Base-by-base conservation (phyloP, 2,329 filamentous ascomycete genomes). In the Chlorencoelia australis region DNA sequence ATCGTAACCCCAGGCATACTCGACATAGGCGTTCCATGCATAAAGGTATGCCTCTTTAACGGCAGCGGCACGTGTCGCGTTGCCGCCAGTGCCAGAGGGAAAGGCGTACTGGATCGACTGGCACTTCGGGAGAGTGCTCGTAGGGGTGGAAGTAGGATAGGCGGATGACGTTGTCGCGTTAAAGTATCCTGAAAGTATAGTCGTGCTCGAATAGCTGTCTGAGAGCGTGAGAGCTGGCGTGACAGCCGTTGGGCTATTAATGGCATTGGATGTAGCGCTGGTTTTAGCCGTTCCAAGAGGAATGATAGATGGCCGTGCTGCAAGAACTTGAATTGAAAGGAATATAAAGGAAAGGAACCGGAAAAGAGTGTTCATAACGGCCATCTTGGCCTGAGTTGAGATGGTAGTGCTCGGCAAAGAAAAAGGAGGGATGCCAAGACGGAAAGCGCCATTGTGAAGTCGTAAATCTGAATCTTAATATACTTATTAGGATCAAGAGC, bases 1-100 rank as follows among this genome's bases (percentile, higher is more conserved):
- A 55, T 96, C 89, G 47, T 89, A 82, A 45, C 77, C 74, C 74
- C 82, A 89, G 7, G 87, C 88, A 50, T 77, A 69, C 41, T 75
- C 67, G 52, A 72, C 80, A 63, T 95, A 96, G 15, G 81, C 84
- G 3, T 67, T 61, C 88, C 88, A 95, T 0, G 42, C 39, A 36
- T 48, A 40, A 21, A 33, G 24, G 26, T 44, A 51, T 15, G 43
- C 45, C 2, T 41, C 35, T 15, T 35, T 41, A 1, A 49, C 37
- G 15, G 27, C 34, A n/a, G 17, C 16, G 7, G 36, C 39, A n/a
- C 32, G 31, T 21, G 21, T 27, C 13, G 31, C 18, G 19, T 33
- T 33, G 19, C 30, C 30, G 17, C 30, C 30, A 13, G 30, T 33
- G 16, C 30, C 30, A 7, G 30, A 33, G 13, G 30, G 30, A 8